Evolutionary conservation across 768 basidiomycete genomes (phyloP).

Genomic region (Boletus rufocinnamomeus): DNA sequence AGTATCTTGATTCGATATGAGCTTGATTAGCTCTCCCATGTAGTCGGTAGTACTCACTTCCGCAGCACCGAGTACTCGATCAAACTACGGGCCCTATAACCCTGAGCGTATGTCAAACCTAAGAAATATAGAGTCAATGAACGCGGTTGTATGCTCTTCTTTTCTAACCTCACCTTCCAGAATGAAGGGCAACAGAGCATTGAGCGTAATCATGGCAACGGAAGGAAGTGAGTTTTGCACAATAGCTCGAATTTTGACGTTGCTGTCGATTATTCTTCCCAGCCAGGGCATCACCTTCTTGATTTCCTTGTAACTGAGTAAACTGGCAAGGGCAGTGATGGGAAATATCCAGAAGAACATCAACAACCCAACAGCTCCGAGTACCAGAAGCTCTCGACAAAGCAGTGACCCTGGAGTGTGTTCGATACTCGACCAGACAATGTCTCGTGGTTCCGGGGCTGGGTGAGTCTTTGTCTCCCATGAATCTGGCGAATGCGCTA

Average conservation of each 20-base stretch:
- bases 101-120: constrained; percentile 84
- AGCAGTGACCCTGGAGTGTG: constrained; percentile 58
- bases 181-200: constrained; percentile 85
- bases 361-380: constrained; percentile 66
- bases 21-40: background rate
- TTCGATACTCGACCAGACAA: constrained; percentile 91
- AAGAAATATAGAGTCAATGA: constrained; percentile 32
- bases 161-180: constrained; percentile 64
- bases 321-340: constrained; percentile 79
- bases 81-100: constrained; percentile 86
- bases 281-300: constrained; percentile 89
- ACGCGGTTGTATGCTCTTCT: background rate
- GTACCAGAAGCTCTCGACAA: constrained; percentile 71
- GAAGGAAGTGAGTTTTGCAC: constrained; percentile 95
- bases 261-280: constrained; percentile 78
- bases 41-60: constrained; percentile 57
- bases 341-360: constrained; percentile 94
- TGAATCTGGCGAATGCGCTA: constrained; percentile 72
- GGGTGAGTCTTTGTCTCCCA: constrained; percentile 65
- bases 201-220: constrained; percentile 86
- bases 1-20: constrained; percentile 62
- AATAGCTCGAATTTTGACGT: constrained; percentile 77
- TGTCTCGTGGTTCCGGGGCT: constrained; percentile 94
- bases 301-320: constrained; percentile 93
- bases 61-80: constrained; percentile 90